Conservation (phyloP, 2,329 filamentous ascomycete species). For the Triangularia verruculosa region DNA sequence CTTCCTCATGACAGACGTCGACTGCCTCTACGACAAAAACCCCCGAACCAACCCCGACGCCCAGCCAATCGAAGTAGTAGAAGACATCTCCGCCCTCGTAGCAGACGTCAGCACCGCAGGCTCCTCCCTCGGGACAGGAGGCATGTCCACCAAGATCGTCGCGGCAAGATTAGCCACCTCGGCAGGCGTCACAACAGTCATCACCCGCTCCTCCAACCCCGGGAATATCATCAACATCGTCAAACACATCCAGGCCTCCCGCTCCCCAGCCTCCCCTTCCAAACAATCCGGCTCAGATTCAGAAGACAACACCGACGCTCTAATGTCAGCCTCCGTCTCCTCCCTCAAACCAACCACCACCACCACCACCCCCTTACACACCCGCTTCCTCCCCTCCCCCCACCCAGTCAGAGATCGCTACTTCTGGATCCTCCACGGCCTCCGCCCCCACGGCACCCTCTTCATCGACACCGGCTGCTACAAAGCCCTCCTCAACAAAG, state of each 20-base stretch:
- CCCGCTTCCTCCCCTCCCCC: conserved; percentile 81
- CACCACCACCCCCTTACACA: conserved; percentile 69
- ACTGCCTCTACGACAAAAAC: conserved; percentile 96
- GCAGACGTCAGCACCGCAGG: conserved; percentile 90
- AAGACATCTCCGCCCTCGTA: conserved; percentile 77
- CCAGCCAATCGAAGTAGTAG: conserved; percentile 84
- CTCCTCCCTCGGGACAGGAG: conserved; percentile 85
- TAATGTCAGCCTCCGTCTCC: conserved; percentile 38
- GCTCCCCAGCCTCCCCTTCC: conserved; percentile 36
- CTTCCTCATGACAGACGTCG: conserved; percentile 98
- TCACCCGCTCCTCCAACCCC: conserved; percentile 89
- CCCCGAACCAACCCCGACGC: conserved; percentile 82
- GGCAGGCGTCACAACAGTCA: conserved; percentile 92
- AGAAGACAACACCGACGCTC: conserved; percentile 29
- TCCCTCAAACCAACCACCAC: conserved; percentile 36
- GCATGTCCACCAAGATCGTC: conserved; percentile 97
- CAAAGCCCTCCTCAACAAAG: conserved; percentile 75
- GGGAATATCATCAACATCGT: conserved; percentile 90
- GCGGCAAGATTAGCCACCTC: conserved; percentile 89
- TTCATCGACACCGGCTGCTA: conserved; percentile 93
- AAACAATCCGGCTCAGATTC: conserved; percentile 23
- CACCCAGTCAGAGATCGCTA: conserved; percentile 88
- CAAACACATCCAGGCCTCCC: conserved; percentile 67
- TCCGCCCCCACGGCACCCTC: conserved; percentile 83
- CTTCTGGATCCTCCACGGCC: conserved; percentile 95